Conservation (phyloP, 1,284 basidiomycete genomes). For the Schizophyllum commune region DNA sequence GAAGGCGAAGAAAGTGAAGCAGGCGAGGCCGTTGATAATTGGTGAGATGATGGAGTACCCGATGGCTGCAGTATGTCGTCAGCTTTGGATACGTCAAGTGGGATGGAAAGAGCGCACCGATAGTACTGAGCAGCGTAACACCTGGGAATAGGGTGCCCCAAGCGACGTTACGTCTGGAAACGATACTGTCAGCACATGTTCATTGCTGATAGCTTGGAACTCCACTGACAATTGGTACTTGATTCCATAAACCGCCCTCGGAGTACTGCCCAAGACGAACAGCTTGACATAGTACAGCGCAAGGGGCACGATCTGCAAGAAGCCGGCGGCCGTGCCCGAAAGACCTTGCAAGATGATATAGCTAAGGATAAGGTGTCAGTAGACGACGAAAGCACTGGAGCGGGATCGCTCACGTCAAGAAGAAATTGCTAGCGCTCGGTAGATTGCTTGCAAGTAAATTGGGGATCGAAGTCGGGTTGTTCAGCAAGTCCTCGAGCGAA, state of each 20-base stretch:
- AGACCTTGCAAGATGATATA: slow-evolving; percentile 68
- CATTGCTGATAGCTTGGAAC: too few species aligned
- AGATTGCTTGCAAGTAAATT: slow-evolving; percentile 66
- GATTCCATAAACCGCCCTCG: slow-evolving; percentile 77
- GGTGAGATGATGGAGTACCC: slow-evolving; percentile 91
- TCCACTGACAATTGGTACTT: slow-evolving; percentile 46
- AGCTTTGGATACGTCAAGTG: not conserved
- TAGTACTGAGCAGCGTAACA: slow-evolving; percentile 70
- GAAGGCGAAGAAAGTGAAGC: slow-evolving; percentile 77
- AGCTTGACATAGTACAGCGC: slow-evolving; percentile 83
- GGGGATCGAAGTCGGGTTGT: slow-evolving; percentile 58
- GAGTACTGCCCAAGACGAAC: slow-evolving; percentile 81
- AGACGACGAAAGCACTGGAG: not conserved
- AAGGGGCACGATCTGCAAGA: slow-evolving; percentile 73
- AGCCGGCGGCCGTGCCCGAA: slow-evolving; percentile 68
- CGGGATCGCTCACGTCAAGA: slow-evolving; percentile 64
- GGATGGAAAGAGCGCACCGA: slow-evolving; percentile 37
- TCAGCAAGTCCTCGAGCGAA: slow-evolving; percentile 53
- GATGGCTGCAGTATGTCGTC: slow-evolving; percentile 33
- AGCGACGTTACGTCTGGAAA: slow-evolving; percentile 36
- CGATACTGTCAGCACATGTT: too few species aligned
- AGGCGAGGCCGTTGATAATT: slow-evolving; percentile 88
- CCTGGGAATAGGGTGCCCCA: slow-evolving; percentile 88
- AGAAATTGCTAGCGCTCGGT: slow-evolving; percentile 87
- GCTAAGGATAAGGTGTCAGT: slow-evolving; percentile 22